Evolutionary conservation across 2,329 filamentous ascomycete genomes (phyloP).

Genomic region (Aspergillus ruber): DNA sequence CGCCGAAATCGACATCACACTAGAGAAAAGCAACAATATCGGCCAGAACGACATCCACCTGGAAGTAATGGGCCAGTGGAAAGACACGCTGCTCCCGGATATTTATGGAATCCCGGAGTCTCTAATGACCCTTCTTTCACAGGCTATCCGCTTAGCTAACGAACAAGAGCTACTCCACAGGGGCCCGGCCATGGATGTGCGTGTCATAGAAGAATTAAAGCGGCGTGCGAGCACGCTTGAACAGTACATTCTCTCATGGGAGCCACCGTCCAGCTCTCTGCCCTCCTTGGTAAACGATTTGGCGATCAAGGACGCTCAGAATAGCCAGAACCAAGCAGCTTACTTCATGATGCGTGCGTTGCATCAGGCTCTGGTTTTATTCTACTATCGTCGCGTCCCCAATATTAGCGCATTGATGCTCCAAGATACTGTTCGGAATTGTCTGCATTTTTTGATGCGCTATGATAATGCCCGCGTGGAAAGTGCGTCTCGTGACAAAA

Average conservation of each 20-base stretch:
- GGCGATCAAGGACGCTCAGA: not conserved
- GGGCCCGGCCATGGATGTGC: conserved; percentile 2
- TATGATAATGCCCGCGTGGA: not conserved
- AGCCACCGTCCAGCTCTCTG: conserved; percentile 5
- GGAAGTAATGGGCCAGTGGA: conserved; percentile 17
- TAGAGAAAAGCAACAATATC: conserved; percentile 16
- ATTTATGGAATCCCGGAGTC: conserved; percentile 34
- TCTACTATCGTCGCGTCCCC: conserved; percentile 32
- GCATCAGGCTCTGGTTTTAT: conserved; percentile 29
- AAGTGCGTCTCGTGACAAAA: not conserved
- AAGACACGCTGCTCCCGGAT: conserved; percentile 22
- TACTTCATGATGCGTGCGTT: conserved; percentile 25
- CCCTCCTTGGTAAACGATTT: not conserved
- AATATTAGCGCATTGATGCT: conserved; percentile 29
- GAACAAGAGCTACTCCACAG: conserved; percentile 8
- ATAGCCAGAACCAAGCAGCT: not conserved
- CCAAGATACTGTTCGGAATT: conserved; percentile 23
- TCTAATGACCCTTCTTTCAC: conserved; percentile 32
- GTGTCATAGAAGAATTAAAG: not conserved
- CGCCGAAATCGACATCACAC: conserved; percentile 20
- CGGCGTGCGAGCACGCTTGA: conserved; percentile 3
- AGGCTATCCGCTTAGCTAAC: conserved; percentile 32
- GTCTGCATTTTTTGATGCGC: conserved; percentile 8
- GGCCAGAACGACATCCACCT: conserved; percentile 28
- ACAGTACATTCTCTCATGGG: conserved; percentile 6